A percentile compares a stretch with the other conserved stretches of the same genome.
These are phyloP conservation scores for Mrakia gelida DNA, from an alignment of 768 basidiomycete species.

Conservation along the genomic window DNA sequence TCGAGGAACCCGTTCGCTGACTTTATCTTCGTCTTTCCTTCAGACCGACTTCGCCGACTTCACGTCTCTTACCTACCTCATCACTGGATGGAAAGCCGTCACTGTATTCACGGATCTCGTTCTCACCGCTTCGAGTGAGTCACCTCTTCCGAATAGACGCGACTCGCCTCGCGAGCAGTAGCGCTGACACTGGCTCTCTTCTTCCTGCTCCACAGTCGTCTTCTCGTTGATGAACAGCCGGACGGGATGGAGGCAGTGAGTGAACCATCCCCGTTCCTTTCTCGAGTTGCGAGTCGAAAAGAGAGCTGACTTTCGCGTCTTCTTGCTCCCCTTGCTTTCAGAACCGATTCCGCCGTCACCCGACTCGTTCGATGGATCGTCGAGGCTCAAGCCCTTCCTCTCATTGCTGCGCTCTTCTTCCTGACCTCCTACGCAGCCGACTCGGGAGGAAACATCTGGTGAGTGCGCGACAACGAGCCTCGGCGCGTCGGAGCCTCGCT, in stretches of 20 bases:
- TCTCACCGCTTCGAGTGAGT: not conserved
- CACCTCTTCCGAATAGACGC: not conserved
- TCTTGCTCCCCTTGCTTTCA: not conserved
- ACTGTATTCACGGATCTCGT: not conserved
- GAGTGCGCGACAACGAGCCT: not conserved
- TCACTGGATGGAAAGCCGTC: not conserved
- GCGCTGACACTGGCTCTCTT: not conserved
- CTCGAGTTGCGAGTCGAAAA: not conserved
- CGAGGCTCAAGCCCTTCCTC: not conserved
- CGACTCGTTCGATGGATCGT: not conserved
- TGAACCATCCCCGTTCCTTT: not conserved
- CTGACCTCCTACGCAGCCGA: not conserved
- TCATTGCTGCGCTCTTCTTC: not conserved
- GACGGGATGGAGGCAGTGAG: slow-evolving; percentile 8
- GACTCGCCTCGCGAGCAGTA: not conserved
- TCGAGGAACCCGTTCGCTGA: not conserved
- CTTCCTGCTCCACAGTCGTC: not conserved
- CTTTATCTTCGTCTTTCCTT: not conserved
- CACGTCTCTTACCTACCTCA: not conserved
- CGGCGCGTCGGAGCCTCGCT: not conserved
- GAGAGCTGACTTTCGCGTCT: too few species aligned
- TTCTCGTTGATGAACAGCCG: not conserved
- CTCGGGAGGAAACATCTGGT: not conserved
- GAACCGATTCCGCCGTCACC: slow-evolving; percentile 8
- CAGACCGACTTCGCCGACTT: not conserved